Percentiles rank a stretch among this genome's conserved stretches.
Evolutionary conservation across 1,139 yeast species (phyloP).

Genomic region (Hyphopichia buzzinii): DNA sequence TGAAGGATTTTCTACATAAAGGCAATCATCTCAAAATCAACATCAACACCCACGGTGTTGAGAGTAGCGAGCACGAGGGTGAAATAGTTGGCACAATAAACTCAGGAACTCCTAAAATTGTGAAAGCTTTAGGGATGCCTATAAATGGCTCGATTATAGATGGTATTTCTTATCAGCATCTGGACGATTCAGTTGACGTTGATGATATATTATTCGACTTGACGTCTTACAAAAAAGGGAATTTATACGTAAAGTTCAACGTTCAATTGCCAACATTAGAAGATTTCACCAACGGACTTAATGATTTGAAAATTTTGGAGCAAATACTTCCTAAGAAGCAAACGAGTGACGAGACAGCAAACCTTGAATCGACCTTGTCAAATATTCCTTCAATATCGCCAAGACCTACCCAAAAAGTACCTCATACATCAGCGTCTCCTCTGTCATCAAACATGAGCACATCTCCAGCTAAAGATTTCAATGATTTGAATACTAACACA

Average conservation of each 20-base stretch:
- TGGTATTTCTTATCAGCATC: constrained; percentile 21
- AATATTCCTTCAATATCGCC: constrained; percentile 16
- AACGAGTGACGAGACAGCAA: constrained; percentile 1
- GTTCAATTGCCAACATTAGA: constrained; percentile 33
- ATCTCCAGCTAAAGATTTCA: neutral
- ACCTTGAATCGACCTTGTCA: constrained; percentile 21
- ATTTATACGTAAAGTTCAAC: constrained; percentile 42
- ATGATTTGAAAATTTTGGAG: constrained; percentile 21
- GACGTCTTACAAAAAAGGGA: constrained; percentile 29
- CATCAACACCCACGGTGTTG: constrained; percentile 38
- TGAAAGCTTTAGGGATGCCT: constrained; percentile 63
- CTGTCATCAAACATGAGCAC: no score
- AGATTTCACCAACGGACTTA: constrained; percentile 22
- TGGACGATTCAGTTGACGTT: constrained; percentile 15
- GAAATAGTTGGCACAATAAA: constrained; percentile 47
- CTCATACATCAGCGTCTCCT: no score
- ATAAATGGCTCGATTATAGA: constrained; percentile 41
- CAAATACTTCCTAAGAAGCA: constrained; percentile 23
- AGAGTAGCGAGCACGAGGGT: constrained; percentile 34
- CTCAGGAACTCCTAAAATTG: constrained; percentile 46
- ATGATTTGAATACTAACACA: neutral
- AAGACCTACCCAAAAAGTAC: no score
- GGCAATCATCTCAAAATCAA: constrained; percentile 39
- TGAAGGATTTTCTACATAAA: constrained; percentile 44
- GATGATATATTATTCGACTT: constrained; percentile 18